Conservation (phyloP, 2,329 filamentous ascomycete genomes). For the Botryotinia convoluta region DNA sequence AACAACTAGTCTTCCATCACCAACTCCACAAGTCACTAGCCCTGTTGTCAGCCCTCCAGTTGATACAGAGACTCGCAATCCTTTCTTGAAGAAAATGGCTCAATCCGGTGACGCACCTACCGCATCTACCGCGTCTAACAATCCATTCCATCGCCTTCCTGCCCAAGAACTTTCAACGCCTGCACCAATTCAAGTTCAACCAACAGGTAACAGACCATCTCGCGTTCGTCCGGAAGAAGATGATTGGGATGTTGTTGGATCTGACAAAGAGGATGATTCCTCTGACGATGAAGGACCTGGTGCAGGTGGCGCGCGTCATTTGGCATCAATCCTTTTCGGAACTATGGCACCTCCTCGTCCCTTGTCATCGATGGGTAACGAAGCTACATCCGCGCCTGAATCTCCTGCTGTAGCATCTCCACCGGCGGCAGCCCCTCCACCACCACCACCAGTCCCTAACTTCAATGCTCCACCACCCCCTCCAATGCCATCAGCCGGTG, state of each 20-base stretch:
- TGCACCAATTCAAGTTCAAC: slow-evolving; percentile 44
- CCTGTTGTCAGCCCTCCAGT: slow-evolving; percentile 50
- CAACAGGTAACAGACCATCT: slow-evolving; percentile 46
- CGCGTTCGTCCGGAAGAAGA: slow-evolving; percentile 63
- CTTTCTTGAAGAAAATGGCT: slow-evolving; percentile 87
- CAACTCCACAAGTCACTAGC: slow-evolving; percentile 20
- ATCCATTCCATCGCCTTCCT: slow-evolving; percentile 89
- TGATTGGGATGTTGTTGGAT: slow-evolving; percentile 80
- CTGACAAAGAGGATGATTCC: slow-evolving; percentile 70
- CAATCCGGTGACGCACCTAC: slow-evolving; percentile 55
- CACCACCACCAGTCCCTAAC: slow-evolving; percentile 47
- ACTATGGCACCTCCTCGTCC: slow-evolving; percentile 94
- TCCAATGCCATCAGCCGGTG: slow-evolving; percentile 45
- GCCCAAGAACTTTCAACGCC: slow-evolving; percentile 53
- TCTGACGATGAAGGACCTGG: slow-evolving; percentile 75
- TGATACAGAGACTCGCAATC: slow-evolving; percentile 84
- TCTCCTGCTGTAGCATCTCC: slow-evolving; percentile 42
- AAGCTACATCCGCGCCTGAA: slow-evolving; percentile 47
- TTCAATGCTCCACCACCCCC: slow-evolving; percentile 46
- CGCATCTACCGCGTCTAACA: slow-evolving; percentile 68
- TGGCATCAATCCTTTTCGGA: slow-evolving; percentile 92
- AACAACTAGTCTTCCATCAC: slow-evolving; percentile 30
- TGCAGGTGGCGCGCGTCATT: slow-evolving; percentile 80
- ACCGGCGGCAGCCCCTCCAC: slow-evolving; percentile 45
- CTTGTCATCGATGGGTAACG: slow-evolving; percentile 76